Base-by-base conservation (phyloP, 768 basidiomycete species). In the Trametes elegans region DNA sequence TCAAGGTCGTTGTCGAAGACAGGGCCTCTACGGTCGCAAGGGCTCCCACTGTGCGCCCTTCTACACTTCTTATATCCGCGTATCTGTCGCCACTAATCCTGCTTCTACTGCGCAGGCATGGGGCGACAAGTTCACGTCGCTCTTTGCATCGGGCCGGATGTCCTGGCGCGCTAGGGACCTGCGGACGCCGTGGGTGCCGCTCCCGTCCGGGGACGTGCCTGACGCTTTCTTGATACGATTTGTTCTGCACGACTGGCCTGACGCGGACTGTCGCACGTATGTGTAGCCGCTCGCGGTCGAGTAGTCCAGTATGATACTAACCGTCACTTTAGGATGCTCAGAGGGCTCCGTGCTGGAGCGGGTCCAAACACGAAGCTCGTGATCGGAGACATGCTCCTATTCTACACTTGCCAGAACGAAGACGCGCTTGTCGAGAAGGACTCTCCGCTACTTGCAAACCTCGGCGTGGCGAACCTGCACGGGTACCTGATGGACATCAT, bases 281-380 rank as follows among this genome's bases (percentile, higher is more conserved):
- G 55, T 51, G 8, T 19, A n/a, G 7, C n/a, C n/a, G n/a, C n/a
- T 10, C 14, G 7, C 28, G 42, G 2, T 7, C 3, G 7, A 10
- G 2, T 5, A 7, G 7, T 5, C 14, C 4, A 8, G 9, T n/a
- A n/a, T n/a, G n/a, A n/a, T 18, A 19, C 77, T 90, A 35, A 84
- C 81, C 0, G 87, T 90, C 61, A 83, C 82, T 55, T 73, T 87
- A 57, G 55, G 43, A 57, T 51, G 21, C 23, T 57, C 21, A 10
- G 38, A 8, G 32, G 23, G 14, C 55, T 57, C 7, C 49, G 55
- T 9, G 27, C 41, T 1, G 55, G 43, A 3, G 55, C 55, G 2
- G 55, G 55, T 11, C 34, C 35, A 3, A 21, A 51, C 28, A 57
- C 55, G 13, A 57, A 56, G 41, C 40, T 56, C 9, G 26, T 57